Percentiles rank a stretch among this genome's conserved stretches.
These are phyloP conservation scores for Penicillium fimorum DNA, from an alignment of 495 filamentous ascomycete genomes.

Conservation along the genomic window DNA sequence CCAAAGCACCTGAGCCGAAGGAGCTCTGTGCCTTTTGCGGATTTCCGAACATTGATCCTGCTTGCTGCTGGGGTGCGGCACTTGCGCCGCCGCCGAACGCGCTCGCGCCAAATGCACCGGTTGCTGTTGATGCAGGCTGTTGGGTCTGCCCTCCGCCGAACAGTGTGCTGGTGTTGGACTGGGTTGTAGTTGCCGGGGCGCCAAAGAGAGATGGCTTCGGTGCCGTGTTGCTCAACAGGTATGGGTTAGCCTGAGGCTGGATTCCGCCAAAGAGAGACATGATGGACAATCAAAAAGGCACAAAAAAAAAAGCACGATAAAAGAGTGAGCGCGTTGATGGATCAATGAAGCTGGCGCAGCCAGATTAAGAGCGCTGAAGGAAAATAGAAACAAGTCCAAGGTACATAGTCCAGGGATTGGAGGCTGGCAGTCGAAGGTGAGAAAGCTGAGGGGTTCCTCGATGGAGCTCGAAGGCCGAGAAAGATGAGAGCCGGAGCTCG, in stretches of 20 bases:
- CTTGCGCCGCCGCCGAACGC: constrained; percentile 27
- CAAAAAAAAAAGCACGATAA: constrained; percentile 22
- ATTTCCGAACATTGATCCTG: constrained; percentile 37
- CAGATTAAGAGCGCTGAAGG: neutral
- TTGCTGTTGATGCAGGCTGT: constrained; percentile 17
- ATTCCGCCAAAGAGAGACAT: constrained; percentile 46
- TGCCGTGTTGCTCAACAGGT: constrained; percentile 33
- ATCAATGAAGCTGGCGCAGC: neutral
- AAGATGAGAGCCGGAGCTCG: constrained; percentile 28
- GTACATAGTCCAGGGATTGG: constrained; percentile 15
- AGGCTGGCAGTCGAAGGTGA: constrained; percentile 13
- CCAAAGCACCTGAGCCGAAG: constrained; percentile 24
- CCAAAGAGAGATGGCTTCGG: constrained; percentile 42
- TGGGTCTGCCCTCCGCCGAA: constrained; percentile 33
- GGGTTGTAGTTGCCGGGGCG: constrained; percentile 21
- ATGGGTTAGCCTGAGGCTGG: constrained; percentile 28
- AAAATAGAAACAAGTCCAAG: neutral
- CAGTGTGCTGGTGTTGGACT: constrained; percentile 23
- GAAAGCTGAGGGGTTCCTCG: constrained; percentile 22
- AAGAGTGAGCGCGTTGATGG: constrained; percentile 1
- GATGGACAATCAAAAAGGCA: constrained; percentile 21
- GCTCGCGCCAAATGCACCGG: constrained; percentile 34
- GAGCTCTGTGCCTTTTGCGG: constrained; percentile 36
- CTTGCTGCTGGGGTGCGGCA: constrained; percentile 29
- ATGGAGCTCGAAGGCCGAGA: constrained; percentile 22